A percentile compares a stretch with the other conserved stretches of the same genome.
Conservation (phyloP, 2,329 filamentous ascomycete species). For the Colletotrichum sp. region DNA sequence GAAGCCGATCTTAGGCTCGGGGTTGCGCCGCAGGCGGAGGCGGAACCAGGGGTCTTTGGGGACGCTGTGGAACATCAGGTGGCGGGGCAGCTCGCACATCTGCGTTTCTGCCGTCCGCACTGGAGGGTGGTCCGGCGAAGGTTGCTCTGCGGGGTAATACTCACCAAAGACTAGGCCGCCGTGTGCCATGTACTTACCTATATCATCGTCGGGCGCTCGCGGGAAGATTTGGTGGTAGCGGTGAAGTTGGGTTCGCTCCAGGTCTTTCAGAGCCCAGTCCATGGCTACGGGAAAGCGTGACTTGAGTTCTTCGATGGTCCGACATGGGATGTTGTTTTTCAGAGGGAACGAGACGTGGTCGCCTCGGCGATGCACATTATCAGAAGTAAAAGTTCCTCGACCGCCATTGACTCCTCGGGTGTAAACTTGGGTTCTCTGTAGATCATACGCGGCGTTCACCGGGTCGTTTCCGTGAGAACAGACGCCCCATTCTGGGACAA, state of each 20-base stretch:
- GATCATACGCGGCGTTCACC: conserved; percentile 4
- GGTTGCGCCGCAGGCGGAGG: background rate
- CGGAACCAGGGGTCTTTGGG: background rate
- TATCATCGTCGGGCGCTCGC: background rate
- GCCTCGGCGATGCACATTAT: background rate
- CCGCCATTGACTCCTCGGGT: background rate
- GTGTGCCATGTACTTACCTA: conserved; percentile 8
- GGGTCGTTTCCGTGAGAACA: background rate
- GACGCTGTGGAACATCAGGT: conserved; percentile 8
- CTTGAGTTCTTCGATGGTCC: background rate
- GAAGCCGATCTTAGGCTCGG: background rate
- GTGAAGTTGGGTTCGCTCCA: background rate
- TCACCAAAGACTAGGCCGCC: conserved; percentile 3
- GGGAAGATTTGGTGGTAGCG: background rate
- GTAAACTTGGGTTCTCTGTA: conserved; percentile 16
- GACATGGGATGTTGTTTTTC: background rate
- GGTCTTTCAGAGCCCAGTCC: background rate
- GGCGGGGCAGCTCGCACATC: background rate
- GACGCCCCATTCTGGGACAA: conserved; percentile 12
- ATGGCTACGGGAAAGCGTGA: background rate
- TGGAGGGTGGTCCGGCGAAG: background rate
- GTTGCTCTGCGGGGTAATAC: background rate
- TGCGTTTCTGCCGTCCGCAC: background rate
- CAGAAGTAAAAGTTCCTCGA: background rate
- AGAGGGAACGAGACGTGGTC: background rate